Conservation (phyloP, 345 rosid species). For the Linum usitatissimum region DNA sequence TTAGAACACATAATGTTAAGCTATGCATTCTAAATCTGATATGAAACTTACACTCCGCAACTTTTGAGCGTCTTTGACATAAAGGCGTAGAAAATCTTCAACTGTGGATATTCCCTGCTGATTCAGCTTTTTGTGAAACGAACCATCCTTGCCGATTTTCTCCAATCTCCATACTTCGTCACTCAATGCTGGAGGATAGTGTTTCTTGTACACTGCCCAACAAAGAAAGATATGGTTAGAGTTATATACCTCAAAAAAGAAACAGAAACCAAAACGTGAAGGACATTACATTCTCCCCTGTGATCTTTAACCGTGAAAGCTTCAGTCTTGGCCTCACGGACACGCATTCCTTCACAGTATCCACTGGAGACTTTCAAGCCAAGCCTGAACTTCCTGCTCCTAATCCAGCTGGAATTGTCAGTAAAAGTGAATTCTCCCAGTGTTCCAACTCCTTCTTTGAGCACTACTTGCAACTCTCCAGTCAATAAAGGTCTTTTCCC, state of each 20-base stretch:
- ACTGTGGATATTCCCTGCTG: conserved; percentile 36
- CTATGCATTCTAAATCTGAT: conserved; percentile 13
- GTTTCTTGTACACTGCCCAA: conserved; percentile 88
- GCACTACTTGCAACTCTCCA: conserved; percentile 78
- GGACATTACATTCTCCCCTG: conserved; percentile 76
- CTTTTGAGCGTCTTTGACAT: conserved; percentile 61
- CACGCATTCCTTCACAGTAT: conserved; percentile 62
- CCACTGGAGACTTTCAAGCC: conserved; percentile 76
- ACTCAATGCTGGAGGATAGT: conserved; percentile 77
- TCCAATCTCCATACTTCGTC: conserved; percentile 98
- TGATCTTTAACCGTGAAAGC: conserved; percentile 96
- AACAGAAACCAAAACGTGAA: not conserved
- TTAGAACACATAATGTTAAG: conserved; percentile 17
- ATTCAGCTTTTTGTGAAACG: conserved; percentile 83
- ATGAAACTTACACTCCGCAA: conserved; percentile 62
- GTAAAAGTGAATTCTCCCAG: conserved; percentile 84
- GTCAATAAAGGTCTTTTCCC: conserved; percentile 89
- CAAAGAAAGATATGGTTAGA: not conserved
- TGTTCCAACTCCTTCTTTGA: conserved; percentile 97
- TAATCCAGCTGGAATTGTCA: conserved; percentile 97
- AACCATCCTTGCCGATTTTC: conserved; percentile 97
- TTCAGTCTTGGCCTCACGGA: conserved; percentile 96
- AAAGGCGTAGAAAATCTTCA: conserved; percentile 69
- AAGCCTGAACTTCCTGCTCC: conserved; percentile 92
- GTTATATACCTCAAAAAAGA: no score